Base-by-base conservation (phyloP, 306 rosid species). In the Lathyrus oleraceus region DNA sequence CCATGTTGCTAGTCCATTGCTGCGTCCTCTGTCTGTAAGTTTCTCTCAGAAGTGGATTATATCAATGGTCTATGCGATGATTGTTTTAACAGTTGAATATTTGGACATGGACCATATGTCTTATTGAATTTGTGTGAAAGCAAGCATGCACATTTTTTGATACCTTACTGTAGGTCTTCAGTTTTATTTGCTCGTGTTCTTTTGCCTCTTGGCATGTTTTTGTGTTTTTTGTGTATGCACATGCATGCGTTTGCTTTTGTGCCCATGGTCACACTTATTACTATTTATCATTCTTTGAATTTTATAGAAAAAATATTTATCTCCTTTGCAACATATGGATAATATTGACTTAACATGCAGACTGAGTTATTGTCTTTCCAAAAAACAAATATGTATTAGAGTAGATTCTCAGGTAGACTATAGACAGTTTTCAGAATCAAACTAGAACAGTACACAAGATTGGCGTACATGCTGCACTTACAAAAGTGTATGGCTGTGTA, bases 1-100 rank as follows among this genome's bases (percentile, higher is more conserved):
- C 60, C 25, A 87, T 70, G 81, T 91, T 61, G 95, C 99, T 27
- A 87, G 95, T 81, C 76, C 81, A 76, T 69, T 94, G 78, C 67
- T 91, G 82, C 96, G 84, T 57, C 92, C 97, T 56, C 63, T 91
- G 62, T 87, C 99, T 48, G 99, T 94, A 87, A 54, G 91, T 78
- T 76, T 68, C 72, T 65, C 82, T 43, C 30, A 53, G 61, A 64
- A 45, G 42, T 39, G 65, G 63, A 76, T 64, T 52, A 61, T 57
- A 62, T 57, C 16, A 36, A 52, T 60, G 57, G 53, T 61, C 62
- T 35, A 36, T 73, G 76, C 52, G 47, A 52, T 51, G 58, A 47
- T n/a, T 57, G 51, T 66, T 52, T 75, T 63, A 38, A 62, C 10
- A 10, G 73, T 63, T 67, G 65, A 62, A 67, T 61, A n/a, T 53